These are phyloP conservation scores for Auricularia sp. DNA, from an alignment of 768 basidiomycete genomes.

Conservation along the genomic window DNA sequence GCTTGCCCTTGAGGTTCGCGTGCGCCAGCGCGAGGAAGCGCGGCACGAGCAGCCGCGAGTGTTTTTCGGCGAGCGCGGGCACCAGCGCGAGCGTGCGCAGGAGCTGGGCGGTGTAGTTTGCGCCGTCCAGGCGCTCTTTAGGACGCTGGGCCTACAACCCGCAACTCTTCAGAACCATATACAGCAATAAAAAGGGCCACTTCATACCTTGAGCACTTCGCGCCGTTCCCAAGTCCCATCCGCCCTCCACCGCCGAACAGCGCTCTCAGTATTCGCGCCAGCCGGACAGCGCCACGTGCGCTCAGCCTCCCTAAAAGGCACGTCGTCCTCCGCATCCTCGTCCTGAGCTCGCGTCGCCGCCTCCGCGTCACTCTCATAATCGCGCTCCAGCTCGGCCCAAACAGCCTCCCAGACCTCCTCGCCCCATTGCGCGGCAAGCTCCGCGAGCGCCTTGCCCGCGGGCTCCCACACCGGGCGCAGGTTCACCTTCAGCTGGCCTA, in stretches of 20 bases:
- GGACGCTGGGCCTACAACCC: slow-evolving; percentile 23
- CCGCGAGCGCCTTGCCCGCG: slow-evolving; percentile 54
- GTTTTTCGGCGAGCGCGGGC: slow-evolving; percentile 67
- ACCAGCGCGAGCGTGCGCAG: slow-evolving; percentile 60
- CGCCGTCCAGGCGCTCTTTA: slow-evolving; percentile 51
- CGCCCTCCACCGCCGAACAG: background rate
- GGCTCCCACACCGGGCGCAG: slow-evolving; percentile 85
- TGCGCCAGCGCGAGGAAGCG: slow-evolving; percentile 50
- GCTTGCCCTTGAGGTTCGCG: background rate
- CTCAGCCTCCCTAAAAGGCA: slow-evolving; percentile 63
- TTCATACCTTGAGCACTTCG: background rate
- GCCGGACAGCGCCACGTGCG: slow-evolving; percentile 68
- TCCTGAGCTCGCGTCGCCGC: too few species aligned
- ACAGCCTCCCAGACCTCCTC: slow-evolving; percentile 64
- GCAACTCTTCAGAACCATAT: too few species aligned
- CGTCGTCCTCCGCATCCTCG: slow-evolving; percentile 15
- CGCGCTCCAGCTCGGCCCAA: slow-evolving; percentile 47
- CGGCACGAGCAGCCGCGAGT: slow-evolving; percentile 80
- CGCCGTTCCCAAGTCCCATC: background rate
- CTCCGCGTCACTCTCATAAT: too few species aligned
- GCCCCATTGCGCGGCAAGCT: slow-evolving; percentile 43
- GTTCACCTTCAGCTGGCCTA: slow-evolving; percentile 89
- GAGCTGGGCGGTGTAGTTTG: slow-evolving; percentile 74
- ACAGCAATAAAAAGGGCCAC: too few species aligned
- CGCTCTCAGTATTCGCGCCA: slow-evolving; percentile 17